These are phyloP conservation scores for Taxillus chinensis DNA, from an alignment of 164 flowering plant species.

Conservation along the genomic window DNA sequence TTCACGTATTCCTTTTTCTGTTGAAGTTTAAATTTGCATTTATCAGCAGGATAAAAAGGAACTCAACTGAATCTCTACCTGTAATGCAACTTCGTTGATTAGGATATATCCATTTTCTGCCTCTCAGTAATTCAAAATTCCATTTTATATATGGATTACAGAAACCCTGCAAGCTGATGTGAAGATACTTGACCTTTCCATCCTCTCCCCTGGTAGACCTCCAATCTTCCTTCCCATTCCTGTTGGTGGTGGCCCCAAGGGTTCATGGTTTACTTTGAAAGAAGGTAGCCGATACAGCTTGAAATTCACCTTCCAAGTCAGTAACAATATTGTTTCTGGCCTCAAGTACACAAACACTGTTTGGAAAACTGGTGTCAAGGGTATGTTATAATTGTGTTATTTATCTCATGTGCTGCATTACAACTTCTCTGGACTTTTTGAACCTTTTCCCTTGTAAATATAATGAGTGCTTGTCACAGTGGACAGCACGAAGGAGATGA, in stretches of 20 bases:
- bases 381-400: conserved; percentile 13
- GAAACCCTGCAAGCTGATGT: conserved; percentile 58
- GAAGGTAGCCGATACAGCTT: conserved; percentile 53
- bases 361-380: conserved; percentile 64
- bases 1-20: too few species aligned
- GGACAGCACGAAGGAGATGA: conserved; percentile 50
- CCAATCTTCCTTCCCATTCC: conserved; percentile 46
- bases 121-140: too few species aligned
- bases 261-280: conserved; percentile 53
- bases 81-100: too few species aligned
- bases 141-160: conserved; percentile 8
- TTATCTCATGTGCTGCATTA: neutral
- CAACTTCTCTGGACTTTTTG: neutral
- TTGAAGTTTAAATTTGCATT: too few species aligned
- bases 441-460: neutral
- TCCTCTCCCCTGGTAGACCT: conserved; percentile 40
- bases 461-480: conserved; percentile 19
- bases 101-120: too few species aligned
- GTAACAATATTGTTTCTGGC: conserved; percentile 55
- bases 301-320: conserved; percentile 41
- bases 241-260: conserved; percentile 42
- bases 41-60: too few species aligned
- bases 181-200: conserved; percentile 46
- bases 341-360: conserved; percentile 52
- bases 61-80: too few species aligned